Conservation (phyloP, 345 rosid species). For the Ailanthus altissimus region DNA sequence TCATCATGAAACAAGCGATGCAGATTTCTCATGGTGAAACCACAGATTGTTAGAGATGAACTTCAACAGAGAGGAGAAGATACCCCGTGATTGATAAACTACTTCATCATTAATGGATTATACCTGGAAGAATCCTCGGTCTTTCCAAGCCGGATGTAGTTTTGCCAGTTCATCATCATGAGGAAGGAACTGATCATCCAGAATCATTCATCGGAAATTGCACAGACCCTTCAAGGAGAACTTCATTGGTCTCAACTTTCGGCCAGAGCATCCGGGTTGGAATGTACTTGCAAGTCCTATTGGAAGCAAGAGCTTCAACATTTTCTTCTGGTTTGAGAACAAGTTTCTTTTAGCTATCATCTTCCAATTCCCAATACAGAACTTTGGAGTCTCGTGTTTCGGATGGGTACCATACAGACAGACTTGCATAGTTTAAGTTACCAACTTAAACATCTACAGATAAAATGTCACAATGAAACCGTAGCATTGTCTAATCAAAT, state of each 20-base stretch:
- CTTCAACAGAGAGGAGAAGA: conserved; percentile 11
- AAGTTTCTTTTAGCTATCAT: background rate
- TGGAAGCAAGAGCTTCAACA: conserved; percentile 44
- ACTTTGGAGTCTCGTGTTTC: background rate
- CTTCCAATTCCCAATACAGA: conserved; percentile 14
- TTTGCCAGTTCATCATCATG: conserved; percentile 35
- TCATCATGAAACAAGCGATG: conserved; percentile 32
- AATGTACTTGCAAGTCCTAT: conserved; percentile 18
- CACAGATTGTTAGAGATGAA: conserved; percentile 38
- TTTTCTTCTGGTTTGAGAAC: conserved; percentile 40
- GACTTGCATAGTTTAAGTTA: too few relatives aligned
- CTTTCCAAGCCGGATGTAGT: conserved; percentile 55
- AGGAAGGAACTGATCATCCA: background rate
- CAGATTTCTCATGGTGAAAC: conserved; percentile 27
- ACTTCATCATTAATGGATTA: background rate
- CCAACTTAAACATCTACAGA: too few relatives aligned
- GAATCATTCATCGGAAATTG: conserved; percentile 43
- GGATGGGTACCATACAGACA: background rate
- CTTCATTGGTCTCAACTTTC: conserved; percentile 19
- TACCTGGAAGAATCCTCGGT: conserved; percentile 71
- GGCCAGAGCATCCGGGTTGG: conserved; percentile 40
- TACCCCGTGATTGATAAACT: conserved; percentile 49
- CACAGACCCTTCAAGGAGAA: conserved; percentile 22
- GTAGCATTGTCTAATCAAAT: too few relatives aligned
- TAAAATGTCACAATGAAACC: too few relatives aligned